These are phyloP conservation scores for Sutorius eximius DNA, from an alignment of 1,284 basidiomycete genomes.

Conservation along the genomic window DNA sequence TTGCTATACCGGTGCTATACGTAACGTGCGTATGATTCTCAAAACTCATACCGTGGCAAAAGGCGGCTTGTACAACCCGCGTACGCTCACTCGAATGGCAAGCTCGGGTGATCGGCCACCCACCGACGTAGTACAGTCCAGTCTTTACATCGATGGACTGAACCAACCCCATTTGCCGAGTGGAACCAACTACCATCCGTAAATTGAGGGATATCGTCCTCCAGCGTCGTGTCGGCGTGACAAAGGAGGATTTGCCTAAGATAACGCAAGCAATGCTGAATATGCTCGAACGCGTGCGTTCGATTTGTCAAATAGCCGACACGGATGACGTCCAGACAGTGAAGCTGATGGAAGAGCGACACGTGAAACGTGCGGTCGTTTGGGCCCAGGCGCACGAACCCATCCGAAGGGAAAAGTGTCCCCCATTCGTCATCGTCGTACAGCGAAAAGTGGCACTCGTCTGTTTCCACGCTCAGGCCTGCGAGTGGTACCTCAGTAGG, in stretches of 20 bases:
- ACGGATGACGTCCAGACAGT: constrained; percentile 38
- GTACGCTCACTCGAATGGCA: constrained; percentile 20
- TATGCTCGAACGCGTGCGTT: constrained; percentile 34
- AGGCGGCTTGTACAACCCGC: neutral
- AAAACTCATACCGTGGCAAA: neutral
- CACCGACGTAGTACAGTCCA: constrained; percentile 38
- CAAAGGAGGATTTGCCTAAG: constrained; percentile 41
- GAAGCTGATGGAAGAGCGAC: constrained; percentile 40
- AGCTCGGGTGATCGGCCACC: constrained; percentile 33
- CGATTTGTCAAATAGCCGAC: constrained; percentile 31
- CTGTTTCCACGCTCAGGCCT: constrained; percentile 24
- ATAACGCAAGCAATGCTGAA: constrained; percentile 43
- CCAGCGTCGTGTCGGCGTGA: constrained; percentile 41
- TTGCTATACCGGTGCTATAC: neutral
- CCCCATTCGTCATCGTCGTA: constrained; percentile 40
- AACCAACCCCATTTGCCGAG: constrained; percentile 31
- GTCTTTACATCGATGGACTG: constrained; percentile 38
- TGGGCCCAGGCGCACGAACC: constrained; percentile 37
- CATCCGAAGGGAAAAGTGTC: constrained; percentile 38
- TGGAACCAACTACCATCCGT: constrained; percentile 26
- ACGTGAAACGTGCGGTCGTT: constrained; percentile 33
- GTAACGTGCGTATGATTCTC: neutral
- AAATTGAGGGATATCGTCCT: constrained; percentile 34
- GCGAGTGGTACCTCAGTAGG: constrained; percentile 30
- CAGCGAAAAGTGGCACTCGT: constrained; percentile 28